A percentile compares a stretch with the other conserved stretches of the same genome.
Evolutionary conservation across 2,329 filamentous ascomycete genomes (phyloP).

Genomic region (Drechslera avenae): DNA sequence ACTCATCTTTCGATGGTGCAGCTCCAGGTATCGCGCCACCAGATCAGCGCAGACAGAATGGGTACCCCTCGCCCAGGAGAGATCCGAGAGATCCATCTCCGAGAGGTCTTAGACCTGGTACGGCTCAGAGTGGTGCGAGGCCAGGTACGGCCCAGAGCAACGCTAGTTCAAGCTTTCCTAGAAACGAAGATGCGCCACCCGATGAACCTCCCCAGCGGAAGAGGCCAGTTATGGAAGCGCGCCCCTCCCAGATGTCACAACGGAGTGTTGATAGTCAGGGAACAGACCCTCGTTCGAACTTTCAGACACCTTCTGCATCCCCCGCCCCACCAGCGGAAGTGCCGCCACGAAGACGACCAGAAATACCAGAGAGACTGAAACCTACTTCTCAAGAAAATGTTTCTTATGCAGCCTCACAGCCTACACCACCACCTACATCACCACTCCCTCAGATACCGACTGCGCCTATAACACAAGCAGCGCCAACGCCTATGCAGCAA

Average conservation of each 20-base stretch:
- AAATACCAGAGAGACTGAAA: slow-evolving; percentile 39
- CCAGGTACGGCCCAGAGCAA: slow-evolving; percentile 47
- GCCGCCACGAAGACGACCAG: slow-evolving; percentile 31
- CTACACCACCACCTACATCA: slow-evolving; percentile 30
- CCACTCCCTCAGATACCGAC: slow-evolving; percentile 36
- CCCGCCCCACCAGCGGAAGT: slow-evolving; percentile 33
- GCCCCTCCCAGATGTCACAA: slow-evolving; percentile 35
- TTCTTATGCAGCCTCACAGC: slow-evolving; percentile 14
- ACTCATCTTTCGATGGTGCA: slow-evolving; percentile 30
- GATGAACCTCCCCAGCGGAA: slow-evolving; percentile 62
- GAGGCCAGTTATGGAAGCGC: slow-evolving; percentile 68
- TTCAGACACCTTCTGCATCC: slow-evolving; percentile 32
- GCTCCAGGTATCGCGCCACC: slow-evolving; percentile 24
- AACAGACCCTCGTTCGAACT: slow-evolving; percentile 25
- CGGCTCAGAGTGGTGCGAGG: slow-evolving; percentile 40
- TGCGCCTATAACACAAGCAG: slow-evolving; percentile 9
- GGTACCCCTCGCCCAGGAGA: slow-evolving; percentile 29
- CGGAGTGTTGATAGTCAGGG: slow-evolving; percentile 33
- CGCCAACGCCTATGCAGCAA: slow-evolving; percentile 8
- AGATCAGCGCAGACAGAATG: slow-evolving; percentile 41
- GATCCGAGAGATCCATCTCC: slow-evolving; percentile 44
- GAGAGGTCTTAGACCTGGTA: slow-evolving; percentile 40
- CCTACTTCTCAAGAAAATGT: slow-evolving; percentile 16
- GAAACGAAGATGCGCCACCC: slow-evolving; percentile 34
- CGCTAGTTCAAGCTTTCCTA: slow-evolving; percentile 36